phyloP scores from a whole-genome alignment of 2,329 filamentous ascomycete genomes.

The Talaromyces sp. region DNA sequence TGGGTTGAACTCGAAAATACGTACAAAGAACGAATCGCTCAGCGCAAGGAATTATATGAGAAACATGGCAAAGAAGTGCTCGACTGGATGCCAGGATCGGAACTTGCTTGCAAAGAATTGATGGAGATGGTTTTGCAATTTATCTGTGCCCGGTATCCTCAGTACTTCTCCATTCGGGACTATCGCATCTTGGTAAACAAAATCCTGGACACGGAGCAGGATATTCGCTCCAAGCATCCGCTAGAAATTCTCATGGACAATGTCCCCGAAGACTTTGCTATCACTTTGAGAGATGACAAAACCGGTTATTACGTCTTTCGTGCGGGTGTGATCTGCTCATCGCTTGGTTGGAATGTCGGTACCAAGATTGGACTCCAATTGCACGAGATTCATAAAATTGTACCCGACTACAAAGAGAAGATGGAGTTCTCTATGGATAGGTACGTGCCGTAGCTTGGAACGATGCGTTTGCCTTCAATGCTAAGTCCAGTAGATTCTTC shows the following conservation, averaged over 20 bases:
- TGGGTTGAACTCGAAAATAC: conserved; percentile 84
- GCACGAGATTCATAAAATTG: conserved; percentile 66
- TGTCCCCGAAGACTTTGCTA: conserved; percentile 78
- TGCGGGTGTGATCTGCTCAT: conserved; percentile 73
- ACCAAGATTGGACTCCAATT: conserved; percentile 70
- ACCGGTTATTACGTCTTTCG: conserved; percentile 72
- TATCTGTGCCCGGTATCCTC: conserved; percentile 71
- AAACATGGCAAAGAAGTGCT: conserved; percentile 64
- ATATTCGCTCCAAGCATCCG: conserved; percentile 61
- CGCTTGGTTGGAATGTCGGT: conserved; percentile 73
- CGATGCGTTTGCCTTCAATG: not conserved
- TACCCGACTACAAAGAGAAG: conserved; percentile 83
- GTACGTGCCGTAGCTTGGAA: conserved; percentile 42
- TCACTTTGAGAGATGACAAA: conserved; percentile 67
- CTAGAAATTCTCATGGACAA: conserved; percentile 71
- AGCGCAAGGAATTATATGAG: conserved; percentile 64
- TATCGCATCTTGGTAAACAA: conserved; percentile 63
- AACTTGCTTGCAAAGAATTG: conserved; percentile 76
- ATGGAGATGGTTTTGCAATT: conserved; percentile 87
- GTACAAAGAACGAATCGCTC: conserved; percentile 64
- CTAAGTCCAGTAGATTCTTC: conserved; percentile 61
- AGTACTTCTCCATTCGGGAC: conserved; percentile 62
- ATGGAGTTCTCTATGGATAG: conserved; percentile 86
- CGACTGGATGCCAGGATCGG: conserved; percentile 67
- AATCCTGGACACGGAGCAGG: conserved; percentile 62